Base-by-base conservation (phyloP, 176 grass and related monocot species). In the Poa annua region DNA sequence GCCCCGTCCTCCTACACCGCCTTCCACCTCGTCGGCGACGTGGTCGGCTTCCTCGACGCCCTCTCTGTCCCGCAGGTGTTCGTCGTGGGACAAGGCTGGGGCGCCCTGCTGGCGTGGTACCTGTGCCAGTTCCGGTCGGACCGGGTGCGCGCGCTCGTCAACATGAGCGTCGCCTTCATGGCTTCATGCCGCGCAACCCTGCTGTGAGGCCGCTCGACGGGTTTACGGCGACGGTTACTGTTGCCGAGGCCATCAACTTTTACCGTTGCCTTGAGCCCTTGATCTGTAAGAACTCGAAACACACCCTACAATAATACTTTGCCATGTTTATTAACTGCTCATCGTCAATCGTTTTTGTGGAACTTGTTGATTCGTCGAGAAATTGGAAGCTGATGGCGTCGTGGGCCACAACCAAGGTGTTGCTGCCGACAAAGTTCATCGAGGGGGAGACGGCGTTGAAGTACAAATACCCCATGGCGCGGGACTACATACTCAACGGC, bases 211-310 rank as follows among this genome's bases (percentile, higher is more conserved):
- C 85, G 8, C 63, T 88, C 5, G 49, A 88, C 50, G 16, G 7
- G 60, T 77, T 91, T 90, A 86, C 44, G 84, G 85, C 48, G 85
- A 81, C 24, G 50, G 57, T 0, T 88, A 88, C n/a, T n/a, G n/a
- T n/a, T n/a, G n/a, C n/a, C n/a, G n/a, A n/a, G n/a, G n/a, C 66
- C 63, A 72, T 91, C 21, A 91, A 94, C 68, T 91, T 77, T 24
- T 86, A 84, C 87, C 92, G 88, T 8, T 94, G 88, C 75, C 39
- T 94, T 19, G 80, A 94, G 42, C 73, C 75, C 39, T 94, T 19
- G 80, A 94, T 51, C 73, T 90, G 88, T 94, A 86, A 79, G 90
- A 65, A 33, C 42, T 44, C 9, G 9, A 44, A 44, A 44, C 42
- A 44, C 35, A 36, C 35, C n/a, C n/a, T n/a, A n/a, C 29, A 29